These are phyloP conservation scores for Leccinellum luteum DNA, from an alignment of 768 basidiomycete genomes.

Conservation along the genomic window DNA sequence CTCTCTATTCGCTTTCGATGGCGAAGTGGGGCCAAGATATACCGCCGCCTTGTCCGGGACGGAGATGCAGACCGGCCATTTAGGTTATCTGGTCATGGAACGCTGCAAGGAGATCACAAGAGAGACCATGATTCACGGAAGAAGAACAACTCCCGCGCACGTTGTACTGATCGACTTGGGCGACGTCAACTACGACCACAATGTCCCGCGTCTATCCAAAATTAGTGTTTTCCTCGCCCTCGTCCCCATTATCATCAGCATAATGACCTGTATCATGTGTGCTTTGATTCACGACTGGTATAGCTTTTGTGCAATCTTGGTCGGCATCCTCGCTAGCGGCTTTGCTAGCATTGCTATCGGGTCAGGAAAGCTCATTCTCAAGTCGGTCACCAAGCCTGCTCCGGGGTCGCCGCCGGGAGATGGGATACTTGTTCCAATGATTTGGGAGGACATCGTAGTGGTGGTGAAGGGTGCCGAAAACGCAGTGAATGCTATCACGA, in stretches of 20 bases:
- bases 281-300: conserved; percentile 29
- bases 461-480: conserved; percentile 30
- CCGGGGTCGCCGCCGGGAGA: conserved; percentile 22
- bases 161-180: conserved; percentile 22
- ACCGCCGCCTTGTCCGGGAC: conserved; percentile 27
- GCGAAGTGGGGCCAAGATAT: conserved; percentile 26
- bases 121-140: conserved; percentile 6
- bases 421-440: conserved; percentile 20
- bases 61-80: conserved; percentile 27
- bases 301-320: conserved; percentile 27
- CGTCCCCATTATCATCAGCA: conserved; percentile 27
- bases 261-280: conserved; percentile 23
- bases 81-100: conserved; percentile 27
- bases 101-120: conserved; percentile 10
- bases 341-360: conserved; percentile 27
- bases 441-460: conserved; percentile 18
- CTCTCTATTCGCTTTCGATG: conserved; percentile 25
- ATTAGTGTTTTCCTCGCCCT: conserved; percentile 6
- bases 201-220: conserved; percentile 3
- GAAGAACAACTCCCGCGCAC: conserved; percentile 6
- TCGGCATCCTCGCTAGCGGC: conserved; percentile 33
- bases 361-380: conserved; percentile 20
- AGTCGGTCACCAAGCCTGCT: conserved; percentile 11
- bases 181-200: not conserved
- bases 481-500: conserved; percentile 29